Evolutionary conservation across 2,329 filamentous ascomycete genomes (phyloP).

Genomic region (Hypoxylon sp.): DNA sequence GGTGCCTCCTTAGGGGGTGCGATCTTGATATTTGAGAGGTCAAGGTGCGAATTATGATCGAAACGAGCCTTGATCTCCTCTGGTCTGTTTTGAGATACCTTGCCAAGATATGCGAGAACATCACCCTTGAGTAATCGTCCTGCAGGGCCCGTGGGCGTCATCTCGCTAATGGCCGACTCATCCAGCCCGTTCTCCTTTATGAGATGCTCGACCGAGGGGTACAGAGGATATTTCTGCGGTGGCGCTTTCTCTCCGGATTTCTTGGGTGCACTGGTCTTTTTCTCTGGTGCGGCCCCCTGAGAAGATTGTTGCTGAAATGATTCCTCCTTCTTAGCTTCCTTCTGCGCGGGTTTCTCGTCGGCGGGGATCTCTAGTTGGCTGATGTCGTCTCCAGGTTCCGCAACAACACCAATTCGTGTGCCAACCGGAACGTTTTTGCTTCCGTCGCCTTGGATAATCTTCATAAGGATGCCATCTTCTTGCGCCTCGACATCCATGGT

Average conservation of each 20-base stretch:
- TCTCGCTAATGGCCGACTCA: constrained; percentile 82
- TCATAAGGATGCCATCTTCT: constrained; percentile 88
- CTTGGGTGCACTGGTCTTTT: constrained; percentile 56
- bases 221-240: constrained; percentile 79
- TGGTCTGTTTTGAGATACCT: constrained; percentile 80
- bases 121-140: constrained; percentile 95
- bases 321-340: constrained; percentile 54
- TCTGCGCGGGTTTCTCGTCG: constrained; percentile 69
- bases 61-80: constrained; percentile 79
- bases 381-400: constrained; percentile 85
- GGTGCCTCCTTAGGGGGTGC: constrained; percentile 67
- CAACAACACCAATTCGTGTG: constrained; percentile 84
- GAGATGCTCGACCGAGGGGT: constrained; percentile 87
- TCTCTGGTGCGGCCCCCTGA: constrained; percentile 53
- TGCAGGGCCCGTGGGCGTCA: constrained; percentile 88
- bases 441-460: constrained; percentile 82
- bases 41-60: constrained; percentile 83
- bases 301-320: constrained; percentile 47
- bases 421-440: constrained; percentile 85
- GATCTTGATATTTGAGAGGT: constrained; percentile 95
- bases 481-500: constrained; percentile 96
- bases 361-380: constrained; percentile 80
- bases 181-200: constrained; percentile 84
- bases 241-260: constrained; percentile 65
- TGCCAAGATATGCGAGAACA: constrained; percentile 89